Percentiles rank a stretch among this genome's conserved stretches.
Conservation (phyloP, 129 eudicot species). For the Erigeron canadensis region DNA sequence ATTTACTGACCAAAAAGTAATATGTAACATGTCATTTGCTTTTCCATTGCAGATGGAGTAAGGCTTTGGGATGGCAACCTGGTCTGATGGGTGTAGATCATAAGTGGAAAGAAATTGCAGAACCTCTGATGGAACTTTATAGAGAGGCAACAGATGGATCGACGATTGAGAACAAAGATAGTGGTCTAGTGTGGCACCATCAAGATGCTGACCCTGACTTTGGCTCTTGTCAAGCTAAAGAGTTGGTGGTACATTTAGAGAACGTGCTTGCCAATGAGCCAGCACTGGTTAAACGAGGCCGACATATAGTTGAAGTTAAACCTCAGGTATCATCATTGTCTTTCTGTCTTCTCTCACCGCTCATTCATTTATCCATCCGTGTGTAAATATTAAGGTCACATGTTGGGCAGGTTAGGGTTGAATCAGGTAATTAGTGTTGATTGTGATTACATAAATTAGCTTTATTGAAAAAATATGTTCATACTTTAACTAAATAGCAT, state of each 20-base stretch:
- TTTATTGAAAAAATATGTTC: no score
- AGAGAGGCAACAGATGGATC: slow-evolving; percentile 89
- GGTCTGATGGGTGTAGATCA: slow-evolving; percentile 42
- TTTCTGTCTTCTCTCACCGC: not conserved
- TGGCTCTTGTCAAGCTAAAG: slow-evolving; percentile 86
- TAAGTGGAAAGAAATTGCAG: slow-evolving; percentile 76
- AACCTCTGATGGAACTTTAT: slow-evolving; percentile 64
- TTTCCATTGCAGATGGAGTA: slow-evolving; percentile 53
- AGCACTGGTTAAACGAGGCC: slow-evolving; percentile 69
- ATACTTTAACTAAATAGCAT: no score
- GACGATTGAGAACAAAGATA: slow-evolving; percentile 62
- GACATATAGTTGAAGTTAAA: slow-evolving; percentile 83
- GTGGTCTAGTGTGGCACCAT: slow-evolving; percentile 86
- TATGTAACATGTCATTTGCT: not conserved
- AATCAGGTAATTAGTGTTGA: no score
- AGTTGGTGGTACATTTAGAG: slow-evolving; percentile 67
- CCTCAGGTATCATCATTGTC: slow-evolving; percentile 61
- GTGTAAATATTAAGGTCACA: not conserved
- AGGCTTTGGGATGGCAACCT: slow-evolving; percentile 55
- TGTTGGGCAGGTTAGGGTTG: no score
- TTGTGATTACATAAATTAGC: no score
- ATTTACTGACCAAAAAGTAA: no score
- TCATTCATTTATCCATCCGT: not conserved
- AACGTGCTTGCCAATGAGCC: slow-evolving; percentile 80
- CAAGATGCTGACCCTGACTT: slow-evolving; percentile 80